These are phyloP conservation scores for Nicotiana otophora DNA, from an alignment of 257 asterid species.

Conservation along the genomic window DNA sequence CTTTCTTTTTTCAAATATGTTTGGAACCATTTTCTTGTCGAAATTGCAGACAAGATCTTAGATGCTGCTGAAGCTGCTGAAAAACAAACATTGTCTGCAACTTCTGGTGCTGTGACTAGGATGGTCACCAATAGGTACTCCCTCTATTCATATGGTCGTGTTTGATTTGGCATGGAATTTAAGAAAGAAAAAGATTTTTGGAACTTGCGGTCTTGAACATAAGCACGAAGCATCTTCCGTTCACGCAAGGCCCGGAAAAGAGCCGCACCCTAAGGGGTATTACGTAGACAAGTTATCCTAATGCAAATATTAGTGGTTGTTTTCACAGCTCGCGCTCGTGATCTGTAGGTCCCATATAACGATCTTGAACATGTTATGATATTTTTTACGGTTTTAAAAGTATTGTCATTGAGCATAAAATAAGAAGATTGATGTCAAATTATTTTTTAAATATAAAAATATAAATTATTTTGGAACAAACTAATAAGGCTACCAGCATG, in stretches of 20 bases:
- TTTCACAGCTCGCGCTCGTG: too few species aligned
- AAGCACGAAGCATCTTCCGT: too few species aligned
- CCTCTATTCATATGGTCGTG: too few species aligned
- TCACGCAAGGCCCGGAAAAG: rapidly evolving
- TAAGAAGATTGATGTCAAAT: background rate
- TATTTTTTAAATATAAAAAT: background rate
- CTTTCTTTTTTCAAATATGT: background rate
- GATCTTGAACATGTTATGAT: too few species aligned
- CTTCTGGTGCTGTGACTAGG: conserved; percentile 70
- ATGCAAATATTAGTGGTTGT: too few species aligned
- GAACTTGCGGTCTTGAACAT: too few species aligned
- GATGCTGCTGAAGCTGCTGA: conserved; percentile 96
- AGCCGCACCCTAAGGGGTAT: rapidly evolving
- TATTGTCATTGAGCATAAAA: background rate
- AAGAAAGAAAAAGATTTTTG: too few species aligned
- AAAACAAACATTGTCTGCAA: conserved; percentile 58
- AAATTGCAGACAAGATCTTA: conserved; percentile 51
- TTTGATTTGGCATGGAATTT: too few species aligned
- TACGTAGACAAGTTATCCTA: too few species aligned
- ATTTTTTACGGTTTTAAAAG: too few species aligned
- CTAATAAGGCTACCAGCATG: background rate
- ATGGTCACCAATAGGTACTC: conserved; percentile 47
- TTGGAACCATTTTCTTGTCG: background rate
- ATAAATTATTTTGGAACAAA: background rate
- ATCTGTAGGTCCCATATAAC: rapidly evolving